Percentiles rank a stretch among this genome's conserved stretches.
Evolutionary conservation across 2,329 filamentous ascomycete genomes (phyloP).

Genomic region (Fusarium virguliforme): DNA sequence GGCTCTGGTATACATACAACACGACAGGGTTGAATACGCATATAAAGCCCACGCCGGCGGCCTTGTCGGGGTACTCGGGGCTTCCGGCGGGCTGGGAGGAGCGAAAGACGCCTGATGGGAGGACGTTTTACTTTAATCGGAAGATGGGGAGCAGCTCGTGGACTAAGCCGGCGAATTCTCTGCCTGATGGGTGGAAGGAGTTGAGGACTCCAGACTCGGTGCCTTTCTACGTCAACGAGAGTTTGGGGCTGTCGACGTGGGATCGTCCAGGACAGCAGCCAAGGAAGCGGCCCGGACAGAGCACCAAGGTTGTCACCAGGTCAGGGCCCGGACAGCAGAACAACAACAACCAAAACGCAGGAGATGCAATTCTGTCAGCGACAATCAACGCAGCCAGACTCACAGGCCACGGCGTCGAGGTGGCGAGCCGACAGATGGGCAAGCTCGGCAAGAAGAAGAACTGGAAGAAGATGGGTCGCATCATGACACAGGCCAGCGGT

Average conservation of each 20-base stretch:
- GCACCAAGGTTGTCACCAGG: constrained; percentile 17
- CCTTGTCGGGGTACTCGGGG: constrained; percentile 19
- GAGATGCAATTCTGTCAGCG: constrained; percentile 34
- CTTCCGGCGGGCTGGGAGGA: constrained; percentile 50
- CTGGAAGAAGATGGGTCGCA: constrained; percentile 43
- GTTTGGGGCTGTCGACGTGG: constrained; percentile 48
- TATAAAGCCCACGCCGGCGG: constrained; percentile 43
- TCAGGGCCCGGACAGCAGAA: constrained; percentile 27
- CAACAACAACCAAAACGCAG: constrained; percentile 3
- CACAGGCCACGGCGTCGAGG: constrained; percentile 40
- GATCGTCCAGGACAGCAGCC: constrained; percentile 52
- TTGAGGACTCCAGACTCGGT: constrained; percentile 49
- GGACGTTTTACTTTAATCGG: constrained; percentile 47
- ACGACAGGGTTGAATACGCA: constrained; percentile 47
- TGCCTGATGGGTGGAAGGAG: constrained; percentile 50
- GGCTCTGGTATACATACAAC: constrained; percentile 50
- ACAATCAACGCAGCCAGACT: constrained; percentile 45
- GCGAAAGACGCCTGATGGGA: constrained; percentile 46
- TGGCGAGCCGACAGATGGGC: constrained; percentile 45
- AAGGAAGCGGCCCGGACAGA: constrained; percentile 21
- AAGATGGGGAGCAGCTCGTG: constrained; percentile 44
- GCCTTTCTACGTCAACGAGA: constrained; percentile 51
- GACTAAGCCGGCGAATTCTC: constrained; percentile 43
- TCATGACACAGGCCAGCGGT: constrained; percentile 29
- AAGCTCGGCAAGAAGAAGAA: constrained; percentile 51